A percentile compares a stretch with the other conserved stretches of the same genome.
These are phyloP conservation scores for Salix udensis DNA, from an alignment of 345 rosid genomes.

Conservation along the genomic window DNA sequence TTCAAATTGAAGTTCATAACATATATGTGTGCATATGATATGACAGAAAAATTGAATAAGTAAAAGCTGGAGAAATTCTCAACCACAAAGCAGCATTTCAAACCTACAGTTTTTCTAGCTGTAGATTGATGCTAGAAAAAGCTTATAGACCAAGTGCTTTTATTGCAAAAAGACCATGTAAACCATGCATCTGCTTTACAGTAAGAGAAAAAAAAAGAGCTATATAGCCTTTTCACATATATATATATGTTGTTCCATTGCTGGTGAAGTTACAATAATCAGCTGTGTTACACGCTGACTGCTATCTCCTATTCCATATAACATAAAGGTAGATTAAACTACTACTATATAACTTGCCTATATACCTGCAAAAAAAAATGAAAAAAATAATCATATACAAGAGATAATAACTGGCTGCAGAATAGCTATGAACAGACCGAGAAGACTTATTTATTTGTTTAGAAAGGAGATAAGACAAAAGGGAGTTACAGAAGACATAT, in stretches of 20 bases:
- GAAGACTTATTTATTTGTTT: too few species aligned
- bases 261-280: conserved; percentile 23
- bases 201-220: conserved; percentile 3
- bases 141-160: background rate
- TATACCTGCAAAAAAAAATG: conserved; percentile 28
- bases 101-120: too few species aligned
- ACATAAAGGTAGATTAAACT: conserved; percentile 21
- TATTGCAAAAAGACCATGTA: background rate
- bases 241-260: conserved; percentile 8
- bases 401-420: background rate
- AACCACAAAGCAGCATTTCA: too few species aligned
- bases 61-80: too few species aligned
- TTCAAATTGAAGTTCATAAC: too few species aligned
- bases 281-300: conserved; percentile 15
- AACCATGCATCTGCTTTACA: conserved; percentile 10
- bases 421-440: too few species aligned
- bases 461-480: too few species aligned
- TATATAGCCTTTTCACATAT: too few species aligned
- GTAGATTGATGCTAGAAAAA: background rate
- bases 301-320: conserved; percentile 15
- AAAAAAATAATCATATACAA: background rate
- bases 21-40: too few species aligned
- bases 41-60: too few species aligned
- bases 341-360: conserved; percentile 19
- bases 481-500: too few species aligned